Percentiles rank a stretch among this genome's conserved stretches.
phyloP scores from a whole-genome alignment of 805 yeast genomes.

The Teunomyces gatunensis region DNA sequence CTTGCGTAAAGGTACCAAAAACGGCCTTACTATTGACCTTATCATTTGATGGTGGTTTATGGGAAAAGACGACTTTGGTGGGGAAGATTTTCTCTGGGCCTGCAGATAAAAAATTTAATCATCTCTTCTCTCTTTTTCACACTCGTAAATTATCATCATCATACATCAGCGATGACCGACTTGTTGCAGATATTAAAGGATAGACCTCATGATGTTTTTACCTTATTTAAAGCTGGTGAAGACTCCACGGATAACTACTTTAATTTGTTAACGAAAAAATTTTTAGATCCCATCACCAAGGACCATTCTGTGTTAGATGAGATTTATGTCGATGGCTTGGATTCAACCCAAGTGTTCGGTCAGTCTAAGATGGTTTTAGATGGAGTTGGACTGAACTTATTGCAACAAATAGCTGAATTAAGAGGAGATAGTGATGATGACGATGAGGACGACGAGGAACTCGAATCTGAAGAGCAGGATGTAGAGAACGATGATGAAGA shows the following conservation, averaged over 20 bases:
- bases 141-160: neutral
- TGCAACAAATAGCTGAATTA: conserved; percentile 44
- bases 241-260: conserved; percentile 16
- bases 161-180: conserved; percentile 17
- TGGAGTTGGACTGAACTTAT: conserved; percentile 64
- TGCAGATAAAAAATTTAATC: conserved; percentile 5
- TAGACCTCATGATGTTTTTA: conserved; percentile 25
- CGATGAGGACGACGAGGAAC: conserved; percentile 13
- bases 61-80: neutral
- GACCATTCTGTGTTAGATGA: conserved; percentile 70
- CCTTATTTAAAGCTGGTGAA: conserved; percentile 12
- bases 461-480: conserved; percentile 8
- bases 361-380: conserved; percentile 86
- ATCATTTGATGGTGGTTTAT: neutral
- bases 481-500: conserved; percentile 16
- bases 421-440: conserved; percentile 14
- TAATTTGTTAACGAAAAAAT: conserved; percentile 40
- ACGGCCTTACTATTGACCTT: neutral
- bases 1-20: neutral
- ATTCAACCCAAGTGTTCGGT: conserved; percentile 89
- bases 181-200: conserved; percentile 19
- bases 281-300: conserved; percentile 58
- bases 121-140: conserved; percentile 8
- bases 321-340: conserved; percentile 80
- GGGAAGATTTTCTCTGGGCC: neutral